These are phyloP conservation scores for Pogostemon cablin DNA, from an alignment of 257 asterid genomes.

Conservation along the genomic window DNA sequence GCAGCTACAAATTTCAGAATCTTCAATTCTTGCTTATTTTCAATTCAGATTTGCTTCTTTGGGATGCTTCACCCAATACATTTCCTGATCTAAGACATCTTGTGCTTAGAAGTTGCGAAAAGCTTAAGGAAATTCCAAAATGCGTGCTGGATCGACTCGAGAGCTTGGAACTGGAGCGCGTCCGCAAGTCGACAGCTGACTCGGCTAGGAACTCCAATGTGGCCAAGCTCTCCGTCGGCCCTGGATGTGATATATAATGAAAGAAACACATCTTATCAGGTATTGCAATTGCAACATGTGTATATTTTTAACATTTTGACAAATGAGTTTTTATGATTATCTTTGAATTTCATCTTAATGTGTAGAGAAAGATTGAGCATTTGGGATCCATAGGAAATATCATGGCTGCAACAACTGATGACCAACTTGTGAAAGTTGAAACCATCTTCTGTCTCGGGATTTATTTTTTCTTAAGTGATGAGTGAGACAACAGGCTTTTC, in stretches of 20 bases:
- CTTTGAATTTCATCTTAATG: too few relatives aligned
- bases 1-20: background rate
- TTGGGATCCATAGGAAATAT: too few relatives aligned
- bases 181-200: background rate
- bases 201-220: background rate
- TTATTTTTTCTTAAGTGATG: too few relatives aligned
- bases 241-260: background rate
- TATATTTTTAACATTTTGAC: too few relatives aligned
- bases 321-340: too few relatives aligned
- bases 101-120: slow-evolving; percentile 33
- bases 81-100: slow-evolving; percentile 41
- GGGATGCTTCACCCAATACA: slow-evolving; percentile 35
- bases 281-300: background rate
- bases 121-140: slow-evolving; percentile 36
- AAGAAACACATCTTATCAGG: background rate
- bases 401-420: too few relatives aligned
- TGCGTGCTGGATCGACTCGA: slow-evolving; percentile 28
- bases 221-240: background rate
- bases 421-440: too few relatives aligned
- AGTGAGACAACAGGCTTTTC: background rate
- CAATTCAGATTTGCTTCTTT: slow-evolving; percentile 26
- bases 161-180: slow-evolving; percentile 29
- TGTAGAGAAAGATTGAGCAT: too few relatives aligned
- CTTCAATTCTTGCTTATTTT: slow-evolving; percentile 43
- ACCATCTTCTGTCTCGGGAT: too few relatives aligned